A percentile compares a stretch with the other conserved stretches of the same genome.
These are phyloP conservation scores for Teratosphaeria viscida DNA, from an alignment of 2,329 filamentous ascomycete genomes.

Conservation along the genomic window DNA sequence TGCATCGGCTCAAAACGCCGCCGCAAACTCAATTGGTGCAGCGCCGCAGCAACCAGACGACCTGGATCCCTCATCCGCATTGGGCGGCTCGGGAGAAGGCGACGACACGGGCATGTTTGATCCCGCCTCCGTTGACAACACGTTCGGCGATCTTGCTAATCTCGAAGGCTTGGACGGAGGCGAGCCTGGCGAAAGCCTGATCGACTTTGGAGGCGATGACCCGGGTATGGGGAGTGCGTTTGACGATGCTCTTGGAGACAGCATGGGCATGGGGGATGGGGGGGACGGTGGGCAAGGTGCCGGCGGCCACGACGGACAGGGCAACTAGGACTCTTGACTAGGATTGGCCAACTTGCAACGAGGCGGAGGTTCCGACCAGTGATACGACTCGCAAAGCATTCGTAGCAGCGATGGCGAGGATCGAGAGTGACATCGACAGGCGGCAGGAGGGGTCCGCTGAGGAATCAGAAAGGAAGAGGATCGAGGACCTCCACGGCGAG, in stretches of 20 bases:
- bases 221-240: background rate
- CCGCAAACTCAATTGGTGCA: background rate
- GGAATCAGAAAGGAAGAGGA: too few species aligned
- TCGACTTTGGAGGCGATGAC: background rate
- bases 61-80: background rate
- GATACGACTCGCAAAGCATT: too few species aligned
- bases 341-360: background rate
- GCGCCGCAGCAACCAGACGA: background rate
- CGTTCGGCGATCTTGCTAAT: constrained; percentile 30
- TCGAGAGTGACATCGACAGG: too few species aligned
- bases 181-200: background rate
- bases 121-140: constrained; percentile 10
- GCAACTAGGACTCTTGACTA: background rate
- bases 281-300: background rate
- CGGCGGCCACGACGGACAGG: background rate
- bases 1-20: background rate
- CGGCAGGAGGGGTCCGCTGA: too few species aligned
- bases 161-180: constrained; percentile 36
- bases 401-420: too few species aligned
- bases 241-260: background rate
- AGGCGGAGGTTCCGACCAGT: too few species aligned
- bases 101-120: background rate
- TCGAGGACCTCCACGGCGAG: too few species aligned
- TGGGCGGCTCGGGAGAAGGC: background rate
- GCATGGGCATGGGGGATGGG: background rate